Percentiles rank a stretch among this genome's conserved stretches.
Conservation (phyloP, 768 basidiomycete genomes). For the Leccinum subtestaceum region DNA sequence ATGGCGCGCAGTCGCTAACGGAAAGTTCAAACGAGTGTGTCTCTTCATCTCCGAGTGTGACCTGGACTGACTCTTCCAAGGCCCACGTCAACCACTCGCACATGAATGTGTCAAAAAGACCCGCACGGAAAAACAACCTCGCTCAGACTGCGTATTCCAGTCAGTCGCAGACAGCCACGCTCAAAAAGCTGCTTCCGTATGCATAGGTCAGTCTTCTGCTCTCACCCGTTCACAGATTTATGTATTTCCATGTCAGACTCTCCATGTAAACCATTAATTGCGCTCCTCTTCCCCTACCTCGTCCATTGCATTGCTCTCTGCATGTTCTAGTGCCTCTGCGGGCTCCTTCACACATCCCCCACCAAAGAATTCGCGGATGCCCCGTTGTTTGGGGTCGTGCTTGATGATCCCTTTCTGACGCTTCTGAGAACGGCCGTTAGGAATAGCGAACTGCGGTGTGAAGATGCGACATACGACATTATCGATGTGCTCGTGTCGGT, state of each 20-base stretch:
- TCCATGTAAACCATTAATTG: constrained; percentile 9
- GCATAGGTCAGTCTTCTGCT: constrained; percentile 33
- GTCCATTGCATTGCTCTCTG: constrained; percentile 30
- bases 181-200: constrained; percentile 75
- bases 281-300: constrained; percentile 14
- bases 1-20: constrained; percentile 68
- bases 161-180: constrained; percentile 57
- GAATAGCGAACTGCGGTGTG: neutral
- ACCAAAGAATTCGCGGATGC: constrained; percentile 73
- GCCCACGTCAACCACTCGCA: constrained; percentile 71
- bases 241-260: constrained; percentile 9
- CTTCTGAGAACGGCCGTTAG: constrained; percentile 36
- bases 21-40: constrained; percentile 73
- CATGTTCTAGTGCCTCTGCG: constrained; percentile 11
- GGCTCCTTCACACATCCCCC: constrained; percentile 24
- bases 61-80: constrained; percentile 34
- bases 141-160: constrained; percentile 65
- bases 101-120: constrained; percentile 65
- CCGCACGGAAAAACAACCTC: constrained; percentile 64
- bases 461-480: constrained; percentile 47
- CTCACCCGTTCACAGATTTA: neutral
- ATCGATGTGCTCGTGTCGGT: constrained; percentile 53
- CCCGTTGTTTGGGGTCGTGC: constrained; percentile 71
- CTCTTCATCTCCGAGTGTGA: neutral
- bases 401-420: constrained; percentile 80